Evolutionary conservation across 2,329 filamentous ascomycete species (phyloP).

Genomic region (Fusarium guadeloupense): DNA sequence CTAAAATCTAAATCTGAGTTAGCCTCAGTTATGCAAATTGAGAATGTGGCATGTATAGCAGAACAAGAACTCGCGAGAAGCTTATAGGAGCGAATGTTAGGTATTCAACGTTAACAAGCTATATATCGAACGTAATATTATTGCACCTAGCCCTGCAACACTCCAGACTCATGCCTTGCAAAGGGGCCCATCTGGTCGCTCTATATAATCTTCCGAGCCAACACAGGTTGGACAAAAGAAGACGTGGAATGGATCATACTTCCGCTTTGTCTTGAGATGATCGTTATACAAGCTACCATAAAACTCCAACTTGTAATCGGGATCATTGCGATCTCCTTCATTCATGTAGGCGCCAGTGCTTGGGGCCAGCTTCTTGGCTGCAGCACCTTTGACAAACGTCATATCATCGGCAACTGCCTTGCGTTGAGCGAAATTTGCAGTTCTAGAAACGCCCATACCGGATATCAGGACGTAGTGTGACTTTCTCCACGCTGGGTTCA

Average conservation of each 20-base stretch:
- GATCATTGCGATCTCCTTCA: conserved; percentile 26
- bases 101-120: background rate
- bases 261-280: conserved; percentile 17
- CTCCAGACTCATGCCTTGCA: background rate
- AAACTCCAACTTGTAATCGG: conserved; percentile 13
- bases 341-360: conserved; percentile 25
- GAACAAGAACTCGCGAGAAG: too few species aligned
- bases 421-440: background rate
- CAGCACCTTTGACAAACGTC: conserved; percentile 17
- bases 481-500: conserved; percentile 17
- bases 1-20: too few species aligned
- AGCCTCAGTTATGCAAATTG: too few species aligned
- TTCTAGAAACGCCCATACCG: background rate
- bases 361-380: conserved; percentile 24
- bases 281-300: conserved; percentile 10
- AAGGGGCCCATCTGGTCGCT: conserved; percentile 9
- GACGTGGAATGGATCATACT: conserved; percentile 23
- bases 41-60: too few species aligned
- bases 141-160: too few species aligned
- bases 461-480: conserved; percentile 18
- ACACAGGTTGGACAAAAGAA: conserved; percentile 33
- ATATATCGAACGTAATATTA: background rate
- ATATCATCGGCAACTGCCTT: conserved; percentile 10
- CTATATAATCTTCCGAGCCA: conserved; percentile 21
- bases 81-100: too few species aligned